Evolutionary conservation across 2,329 filamentous ascomycete genomes (phyloP), one percentile per base, ranked within the genome.

Genomic region (Penicillium sp.): DNA sequence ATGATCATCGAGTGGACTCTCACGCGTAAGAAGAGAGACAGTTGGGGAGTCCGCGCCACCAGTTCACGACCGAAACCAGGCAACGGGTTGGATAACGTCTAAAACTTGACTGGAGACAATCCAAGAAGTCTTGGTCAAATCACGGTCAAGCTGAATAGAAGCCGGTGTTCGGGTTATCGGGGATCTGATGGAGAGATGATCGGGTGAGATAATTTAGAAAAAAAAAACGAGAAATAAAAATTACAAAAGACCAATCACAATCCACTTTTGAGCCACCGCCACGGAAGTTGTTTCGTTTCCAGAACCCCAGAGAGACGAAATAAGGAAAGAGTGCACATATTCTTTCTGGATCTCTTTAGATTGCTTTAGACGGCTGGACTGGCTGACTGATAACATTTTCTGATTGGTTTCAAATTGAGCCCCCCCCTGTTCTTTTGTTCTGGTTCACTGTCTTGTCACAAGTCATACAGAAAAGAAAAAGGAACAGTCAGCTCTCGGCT

Each of bases 251-350:
- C 33, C 31, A 30, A 25, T 22, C 16, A 16, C 44, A 41, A 35
- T 44, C 52, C 48, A 52, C 52, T 56, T 48, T 41, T 46, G 54
- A 61, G 57, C 57, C 58, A 61, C 57, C 57, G 58, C 58, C 58
- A 61, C 58, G 55, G 42, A 49, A 55, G 48, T 48, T 49, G 49
- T 40, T 55, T 46, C 29, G 46, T 59, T 60, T 61, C 57, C 54
- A 61, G 58, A 61, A 57, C 58, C 58, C 57, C 57, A 59, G 58
- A 57, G 51, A 57, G 50, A 53, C 2, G 22, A 25, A 39, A 37
- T 14, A 19, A 29, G 25, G 25, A 34, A 42, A 40, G 25, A 37
- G 39, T 42, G 29, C 45, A 43, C 49, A 27, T 41, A 28, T 11
- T 19, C 36, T 14, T 13, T 27, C 18, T 13, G 18, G n/a, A n/a